phyloP scores from a whole-genome alignment of 2,329 filamentous ascomycete species.

The Phaeosphaeriaceae sp. region DNA sequence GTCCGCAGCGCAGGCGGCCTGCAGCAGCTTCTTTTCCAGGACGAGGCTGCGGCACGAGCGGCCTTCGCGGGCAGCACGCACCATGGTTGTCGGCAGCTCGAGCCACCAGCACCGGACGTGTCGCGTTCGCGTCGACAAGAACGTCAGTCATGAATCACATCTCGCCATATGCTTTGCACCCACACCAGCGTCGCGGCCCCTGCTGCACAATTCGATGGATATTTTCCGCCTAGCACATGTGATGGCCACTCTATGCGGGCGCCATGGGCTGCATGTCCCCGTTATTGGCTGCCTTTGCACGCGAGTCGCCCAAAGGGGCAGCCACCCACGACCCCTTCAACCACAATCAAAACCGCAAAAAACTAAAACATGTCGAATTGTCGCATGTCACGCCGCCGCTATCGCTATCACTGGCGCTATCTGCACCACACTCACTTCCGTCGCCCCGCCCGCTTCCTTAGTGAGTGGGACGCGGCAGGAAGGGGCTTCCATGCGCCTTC shows the following conservation, averaged over 20 bases:
- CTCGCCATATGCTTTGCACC: background rate
- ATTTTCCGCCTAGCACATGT: conserved; percentile 9
- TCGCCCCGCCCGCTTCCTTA: background rate
- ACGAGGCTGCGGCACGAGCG: background rate
- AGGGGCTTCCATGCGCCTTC: conserved; percentile 20
- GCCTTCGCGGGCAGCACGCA: background rate
- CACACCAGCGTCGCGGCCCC: background rate
- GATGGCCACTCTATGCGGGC: conserved; percentile 16
- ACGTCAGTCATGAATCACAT: background rate
- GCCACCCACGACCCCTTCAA: background rate
- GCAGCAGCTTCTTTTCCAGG: background rate
- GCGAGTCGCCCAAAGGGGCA: background rate
- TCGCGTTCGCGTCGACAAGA: conserved; percentile 1
- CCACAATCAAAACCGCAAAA: background rate
- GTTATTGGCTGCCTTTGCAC: conserved; percentile 4
- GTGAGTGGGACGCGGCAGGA: conserved; percentile 10
- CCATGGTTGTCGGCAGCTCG: background rate
- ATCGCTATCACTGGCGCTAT: background rate
- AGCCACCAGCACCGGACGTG: background rate
- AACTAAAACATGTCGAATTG: background rate
- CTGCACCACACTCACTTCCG: conserved; percentile 1
- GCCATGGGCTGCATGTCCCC: background rate
- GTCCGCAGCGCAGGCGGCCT: background rate
- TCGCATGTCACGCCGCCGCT: background rate
- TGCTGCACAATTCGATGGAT: background rate